Evolutionary conservation across 225 moss, liverwort and hornwort species (phyloP).

Genomic region (Physcomitrium patens): DNA sequence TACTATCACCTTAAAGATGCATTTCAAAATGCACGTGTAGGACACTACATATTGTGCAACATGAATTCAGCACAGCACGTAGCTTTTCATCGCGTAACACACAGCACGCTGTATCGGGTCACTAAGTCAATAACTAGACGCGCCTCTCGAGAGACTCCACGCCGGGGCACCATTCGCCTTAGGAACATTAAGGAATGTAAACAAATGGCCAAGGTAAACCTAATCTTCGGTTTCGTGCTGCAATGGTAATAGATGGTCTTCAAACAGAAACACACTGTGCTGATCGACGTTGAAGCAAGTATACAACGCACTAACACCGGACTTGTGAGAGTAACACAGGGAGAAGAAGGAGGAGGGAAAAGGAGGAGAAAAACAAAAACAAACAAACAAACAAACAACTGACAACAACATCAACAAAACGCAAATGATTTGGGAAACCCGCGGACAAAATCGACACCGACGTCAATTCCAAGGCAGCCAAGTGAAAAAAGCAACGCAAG

Average conservation of each 20-base stretch:
- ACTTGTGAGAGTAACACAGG: not conserved
- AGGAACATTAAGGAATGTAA: not conserved
- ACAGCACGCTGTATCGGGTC: no score
- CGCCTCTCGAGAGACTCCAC: not conserved
- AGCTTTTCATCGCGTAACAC: not conserved
- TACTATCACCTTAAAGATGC: conserved; percentile 3
- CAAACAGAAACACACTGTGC: not conserved
- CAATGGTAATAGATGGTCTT: not conserved
- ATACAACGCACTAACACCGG: not conserved
- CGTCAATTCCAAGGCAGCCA: not conserved
- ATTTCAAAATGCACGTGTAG: conserved; percentile 4
- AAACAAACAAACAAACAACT: not conserved
- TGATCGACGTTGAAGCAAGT: not conserved
- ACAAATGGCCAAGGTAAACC: not conserved
- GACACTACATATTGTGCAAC: not conserved
- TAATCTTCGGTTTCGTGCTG: not conserved
- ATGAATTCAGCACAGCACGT: not conserved
- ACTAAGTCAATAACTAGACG: not conserved
- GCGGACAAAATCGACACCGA: not conserved
- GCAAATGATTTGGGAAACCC: not conserved
- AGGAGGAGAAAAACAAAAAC: not conserved
- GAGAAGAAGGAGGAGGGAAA: no score
- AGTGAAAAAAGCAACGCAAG: not conserved
- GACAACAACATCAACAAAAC: no score
- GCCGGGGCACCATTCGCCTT: not conserved